Base-by-base conservation (phyloP, 2,329 filamentous ascomycete species). In the Penicillium sp. region DNA sequence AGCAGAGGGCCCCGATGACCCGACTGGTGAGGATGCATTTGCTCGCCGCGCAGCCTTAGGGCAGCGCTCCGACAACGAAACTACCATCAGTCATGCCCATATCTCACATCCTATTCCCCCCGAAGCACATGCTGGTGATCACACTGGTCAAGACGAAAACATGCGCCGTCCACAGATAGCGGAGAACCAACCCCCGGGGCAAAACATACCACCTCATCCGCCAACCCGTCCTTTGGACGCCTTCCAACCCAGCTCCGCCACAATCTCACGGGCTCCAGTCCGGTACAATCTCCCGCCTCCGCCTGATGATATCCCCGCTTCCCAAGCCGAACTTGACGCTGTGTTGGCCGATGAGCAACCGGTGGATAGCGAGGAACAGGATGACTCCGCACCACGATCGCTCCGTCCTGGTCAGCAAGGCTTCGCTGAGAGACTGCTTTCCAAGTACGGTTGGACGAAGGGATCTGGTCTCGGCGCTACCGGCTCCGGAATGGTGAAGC, bases 401-500 rank as follows among this genome's bases (percentile, higher is more conserved):
- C 81, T 75, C 49, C 82, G 84, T 2, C 89, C 90, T 0, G 89
- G 89, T 13, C 88, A 95, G 68, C 81, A 84, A 56, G 88, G 86
- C 43, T 95, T 95, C 68, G 93, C 89, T 0, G 82, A 90, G 58
- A 86, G 90, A 29, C 80, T 97, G 48, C 89, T 99, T 83, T 81
- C 83, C 53, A 97, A 96, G 67, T 93, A 95, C 72, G 93, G 93
- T 47, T 97, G 91, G 88, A 86, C 84, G 30, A 86, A 91, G 63
- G 93, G 93, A 19, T 80, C 86, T 54, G 93, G 93, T 16, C 81
- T 99, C 3, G 93, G 93, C 58, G 90, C 89, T 13, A 81, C 85
- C 54, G 83, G 83, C 28, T 83, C 84, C 19, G 93, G 93, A 53
- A 96, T 99, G 61, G 79, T 89, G 46, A 88, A 90, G 18, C 88